phyloP scores from a whole-genome alignment of 805 yeast species.

The Candida michaelii region DNA sequence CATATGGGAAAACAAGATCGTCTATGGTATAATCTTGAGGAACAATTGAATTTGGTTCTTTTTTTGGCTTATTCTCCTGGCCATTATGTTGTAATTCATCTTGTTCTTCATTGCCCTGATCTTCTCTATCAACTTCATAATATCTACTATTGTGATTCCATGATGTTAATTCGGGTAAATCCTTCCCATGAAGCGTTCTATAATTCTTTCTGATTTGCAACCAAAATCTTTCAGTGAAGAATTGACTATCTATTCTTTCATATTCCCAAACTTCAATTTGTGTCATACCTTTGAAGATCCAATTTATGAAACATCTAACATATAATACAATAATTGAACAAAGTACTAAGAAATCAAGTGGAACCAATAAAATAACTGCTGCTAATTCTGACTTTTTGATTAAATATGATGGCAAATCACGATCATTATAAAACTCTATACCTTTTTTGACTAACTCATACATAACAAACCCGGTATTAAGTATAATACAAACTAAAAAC shows the following conservation, averaged over 20 bases:
- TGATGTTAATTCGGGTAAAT: slow-evolving; percentile 46
- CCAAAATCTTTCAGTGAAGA: slow-evolving; percentile 57
- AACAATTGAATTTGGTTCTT: slow-evolving; percentile 18
- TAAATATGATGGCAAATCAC: slow-evolving; percentile 57
- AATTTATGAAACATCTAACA: slow-evolving; percentile 58
- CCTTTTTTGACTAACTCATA: slow-evolving; percentile 43
- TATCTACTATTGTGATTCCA: slow-evolving; percentile 37
- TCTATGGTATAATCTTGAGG: slow-evolving; percentile 51
- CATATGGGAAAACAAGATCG: slow-evolving; percentile 82
- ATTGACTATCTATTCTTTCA: slow-evolving; percentile 74
- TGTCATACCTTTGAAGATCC: slow-evolving; percentile 66
- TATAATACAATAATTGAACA: slow-evolving; percentile 60
- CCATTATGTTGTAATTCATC: slow-evolving; percentile 3
- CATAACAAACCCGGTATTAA: slow-evolving; percentile 49
- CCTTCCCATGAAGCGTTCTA: slow-evolving; percentile 35
- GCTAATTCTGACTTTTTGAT: slow-evolving; percentile 52
- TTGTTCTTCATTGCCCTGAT: slow-evolving; percentile 6
- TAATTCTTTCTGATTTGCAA: slow-evolving; percentile 46
- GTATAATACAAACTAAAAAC: slow-evolving; percentile 65
- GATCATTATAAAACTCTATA: slow-evolving; percentile 43
- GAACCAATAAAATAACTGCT: slow-evolving; percentile 53
- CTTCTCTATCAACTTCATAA: slow-evolving; percentile 15
- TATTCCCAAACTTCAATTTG: slow-evolving; percentile 92
- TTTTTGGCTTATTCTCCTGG: not conserved
- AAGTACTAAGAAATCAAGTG: slow-evolving; percentile 59